These are phyloP conservation scores for Fusarium camptoceras DNA, from an alignment of 2,329 filamentous ascomycete genomes.

Conservation along the genomic window DNA sequence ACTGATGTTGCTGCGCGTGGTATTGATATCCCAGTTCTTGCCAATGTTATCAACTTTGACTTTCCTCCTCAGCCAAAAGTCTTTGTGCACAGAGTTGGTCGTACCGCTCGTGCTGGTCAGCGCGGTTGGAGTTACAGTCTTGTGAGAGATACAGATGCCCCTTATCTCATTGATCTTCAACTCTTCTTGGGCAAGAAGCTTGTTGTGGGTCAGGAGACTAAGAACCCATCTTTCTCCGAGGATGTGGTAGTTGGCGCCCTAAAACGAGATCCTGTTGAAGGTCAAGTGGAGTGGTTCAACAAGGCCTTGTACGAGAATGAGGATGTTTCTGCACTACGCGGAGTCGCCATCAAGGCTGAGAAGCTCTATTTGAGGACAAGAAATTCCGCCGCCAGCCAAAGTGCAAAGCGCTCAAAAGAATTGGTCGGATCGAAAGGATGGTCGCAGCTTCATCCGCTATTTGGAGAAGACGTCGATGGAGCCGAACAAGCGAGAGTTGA, in stretches of 20 bases:
- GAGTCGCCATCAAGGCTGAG: constrained; percentile 87
- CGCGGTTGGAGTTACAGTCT: constrained; percentile 96
- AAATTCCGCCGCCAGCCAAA: constrained; percentile 89
- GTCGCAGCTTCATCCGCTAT: constrained; percentile 82
- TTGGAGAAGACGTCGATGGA: constrained; percentile 74
- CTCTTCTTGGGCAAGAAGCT: constrained; percentile 91
- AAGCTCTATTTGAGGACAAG: constrained; percentile 91
- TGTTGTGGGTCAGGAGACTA: constrained; percentile 75
- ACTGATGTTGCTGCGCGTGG: constrained; percentile 96
- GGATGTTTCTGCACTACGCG: constrained; percentile 77
- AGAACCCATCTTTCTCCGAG: constrained; percentile 76
- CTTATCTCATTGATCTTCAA: constrained; percentile 93
- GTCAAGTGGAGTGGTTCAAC: constrained; percentile 83
- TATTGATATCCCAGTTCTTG: constrained; percentile 96
- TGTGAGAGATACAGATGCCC: constrained; percentile 86
- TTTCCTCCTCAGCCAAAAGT: constrained; percentile 97
- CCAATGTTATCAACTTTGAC: constrained; percentile 98
- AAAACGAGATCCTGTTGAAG: constrained; percentile 77
- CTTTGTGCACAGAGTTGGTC: constrained; percentile 94
- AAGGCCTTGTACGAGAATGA: constrained; percentile 80
- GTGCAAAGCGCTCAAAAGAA: constrained; percentile 86
- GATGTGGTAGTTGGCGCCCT: constrained; percentile 87
- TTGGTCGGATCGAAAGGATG: constrained; percentile 77
- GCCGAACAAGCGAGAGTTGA: constrained; percentile 79
- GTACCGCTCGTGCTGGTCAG: constrained; percentile 93